phyloP scores from a whole-genome alignment of 2,329 filamentous ascomycete genomes.

The Balansia obtecta region DNA sequence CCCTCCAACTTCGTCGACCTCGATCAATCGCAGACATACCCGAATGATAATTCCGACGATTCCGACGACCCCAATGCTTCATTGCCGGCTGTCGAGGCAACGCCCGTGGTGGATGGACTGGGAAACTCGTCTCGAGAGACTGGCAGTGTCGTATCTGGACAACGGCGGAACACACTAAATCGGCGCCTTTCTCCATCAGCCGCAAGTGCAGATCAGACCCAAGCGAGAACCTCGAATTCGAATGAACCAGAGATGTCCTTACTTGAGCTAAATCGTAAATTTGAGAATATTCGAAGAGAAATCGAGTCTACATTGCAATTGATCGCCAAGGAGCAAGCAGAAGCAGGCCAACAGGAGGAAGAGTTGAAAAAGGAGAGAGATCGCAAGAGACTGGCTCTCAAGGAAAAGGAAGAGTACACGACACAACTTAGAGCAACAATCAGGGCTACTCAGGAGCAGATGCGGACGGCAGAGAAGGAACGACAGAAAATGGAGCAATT shows the following conservation, averaged over 20 bases:
- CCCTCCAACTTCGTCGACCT: slow-evolving; percentile 44
- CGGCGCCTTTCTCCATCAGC: slow-evolving; percentile 66
- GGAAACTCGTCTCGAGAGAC: slow-evolving; percentile 52
- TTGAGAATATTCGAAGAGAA: slow-evolving; percentile 71
- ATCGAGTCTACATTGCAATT: slow-evolving; percentile 66
- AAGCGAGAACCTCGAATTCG: slow-evolving; percentile 28
- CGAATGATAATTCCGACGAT: slow-evolving; percentile 31
- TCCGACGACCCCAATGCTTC: slow-evolving; percentile 34
- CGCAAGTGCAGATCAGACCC: slow-evolving; percentile 39
- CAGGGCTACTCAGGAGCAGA: slow-evolving; percentile 66
- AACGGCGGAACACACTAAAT: slow-evolving; percentile 45
- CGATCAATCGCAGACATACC: slow-evolving; percentile 29
- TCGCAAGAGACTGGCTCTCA: slow-evolving; percentile 61
- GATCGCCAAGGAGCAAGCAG: slow-evolving; percentile 58
- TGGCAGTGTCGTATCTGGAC: slow-evolving; percentile 30
- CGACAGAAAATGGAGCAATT: slow-evolving; percentile 65
- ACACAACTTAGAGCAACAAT: slow-evolving; percentile 73
- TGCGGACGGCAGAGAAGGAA: slow-evolving; percentile 67
- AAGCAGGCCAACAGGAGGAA: slow-evolving; percentile 51
- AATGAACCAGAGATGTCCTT: slow-evolving; percentile 54
- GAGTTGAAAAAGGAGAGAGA: slow-evolving; percentile 69
- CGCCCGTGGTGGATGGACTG: slow-evolving; percentile 47
- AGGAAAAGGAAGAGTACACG: slow-evolving; percentile 84
- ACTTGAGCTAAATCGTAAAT: slow-evolving; percentile 66
- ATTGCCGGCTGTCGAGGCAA: slow-evolving; percentile 48